Conservation (phyloP, 257 asterid species). For the Verbascum thapsus region DNA sequence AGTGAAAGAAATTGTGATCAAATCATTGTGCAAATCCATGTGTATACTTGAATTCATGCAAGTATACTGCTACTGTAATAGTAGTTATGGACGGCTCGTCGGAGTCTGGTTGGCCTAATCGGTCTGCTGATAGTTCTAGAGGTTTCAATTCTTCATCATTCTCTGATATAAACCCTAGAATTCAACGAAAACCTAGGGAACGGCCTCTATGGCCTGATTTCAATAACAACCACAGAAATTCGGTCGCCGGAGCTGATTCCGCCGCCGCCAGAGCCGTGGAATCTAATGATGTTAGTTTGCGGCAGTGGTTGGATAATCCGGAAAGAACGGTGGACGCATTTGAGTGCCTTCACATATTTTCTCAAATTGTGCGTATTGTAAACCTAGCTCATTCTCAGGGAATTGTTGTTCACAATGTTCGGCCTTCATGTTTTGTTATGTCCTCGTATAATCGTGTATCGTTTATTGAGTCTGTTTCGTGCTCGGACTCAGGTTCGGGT, state of each 20-base stretch:
- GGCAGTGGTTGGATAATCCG: slow-evolving; percentile 91
- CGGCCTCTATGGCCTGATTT: slow-evolving; percentile 32
- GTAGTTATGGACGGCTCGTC: slow-evolving; percentile 86
- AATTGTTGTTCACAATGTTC: slow-evolving; percentile 70
- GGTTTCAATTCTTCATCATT: slow-evolving; percentile 60
- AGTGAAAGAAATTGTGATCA: slow-evolving; percentile 31
- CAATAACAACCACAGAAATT: slow-evolving; percentile 35
- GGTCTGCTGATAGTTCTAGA: slow-evolving; percentile 67
- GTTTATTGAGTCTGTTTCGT: slow-evolving; percentile 83
- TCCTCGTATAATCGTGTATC: slow-evolving; percentile 78
- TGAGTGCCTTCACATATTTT: slow-evolving; percentile 87
- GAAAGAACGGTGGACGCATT: slow-evolving; percentile 74
- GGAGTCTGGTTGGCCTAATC: slow-evolving; percentile 78
- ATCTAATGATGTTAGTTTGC: slow-evolving; percentile 63
- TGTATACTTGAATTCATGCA: slow-evolving; percentile 42
- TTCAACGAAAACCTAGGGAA: slow-evolving; percentile 54
- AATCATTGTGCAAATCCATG: slow-evolving; percentile 28
- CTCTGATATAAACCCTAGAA: slow-evolving; percentile 52
- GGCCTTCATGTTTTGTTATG: slow-evolving; percentile 93
- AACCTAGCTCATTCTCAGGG: slow-evolving; percentile 86
- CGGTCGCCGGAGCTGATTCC: slow-evolving; percentile 36
- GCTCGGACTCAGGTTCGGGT: slow-evolving; percentile 74
- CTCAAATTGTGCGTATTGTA: slow-evolving; percentile 83
- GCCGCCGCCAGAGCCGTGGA: slow-evolving; percentile 35
- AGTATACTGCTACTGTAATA: slow-evolving; percentile 36